phyloP scores from a whole-genome alignment of 2,329 filamentous ascomycete genomes.

The Hypoxylon sp. region DNA sequence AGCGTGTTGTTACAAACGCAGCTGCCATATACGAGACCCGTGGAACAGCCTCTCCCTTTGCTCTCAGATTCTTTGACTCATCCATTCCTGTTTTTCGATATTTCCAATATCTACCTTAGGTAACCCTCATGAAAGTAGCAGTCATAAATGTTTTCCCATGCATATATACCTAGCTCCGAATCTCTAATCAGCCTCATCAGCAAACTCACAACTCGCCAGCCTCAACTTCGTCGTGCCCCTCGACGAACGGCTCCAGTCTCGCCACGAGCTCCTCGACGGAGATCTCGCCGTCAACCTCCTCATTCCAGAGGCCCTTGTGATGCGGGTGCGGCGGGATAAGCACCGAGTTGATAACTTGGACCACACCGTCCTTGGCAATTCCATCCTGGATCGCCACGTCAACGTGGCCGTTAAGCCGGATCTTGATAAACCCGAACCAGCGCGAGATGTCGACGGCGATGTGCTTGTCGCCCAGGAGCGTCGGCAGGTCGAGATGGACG shows the following conservation, averaged over 20 bases:
- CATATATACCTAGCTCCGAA: background rate
- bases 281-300: slow-evolving; percentile 62
- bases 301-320: slow-evolving; percentile 50
- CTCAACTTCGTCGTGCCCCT: slow-evolving; percentile 32
- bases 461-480: slow-evolving; percentile 73
- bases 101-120: no score
- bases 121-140: no score
- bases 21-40: background rate
- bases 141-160: background rate
- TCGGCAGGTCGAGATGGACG: slow-evolving; percentile 78
- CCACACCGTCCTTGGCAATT: slow-evolving; percentile 81
- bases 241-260: slow-evolving; percentile 55
- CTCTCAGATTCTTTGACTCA: background rate
- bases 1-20: background rate
- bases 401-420: slow-evolving; percentile 80
- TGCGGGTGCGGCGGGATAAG: slow-evolving; percentile 78
- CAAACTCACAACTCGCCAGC: slow-evolving; percentile 41
- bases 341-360: slow-evolving; percentile 80
- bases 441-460: slow-evolving; percentile 78
- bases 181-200: no score
- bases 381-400: slow-evolving; percentile 76
- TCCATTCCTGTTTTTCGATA: background rate
- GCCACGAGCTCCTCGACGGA: slow-evolving; percentile 71
- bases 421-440: slow-evolving; percentile 74
- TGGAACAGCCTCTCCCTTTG: background rate